Evolutionary conservation across 129 eudicot species (phyloP), one percentile per base, ranked within the genome.

Genomic region (Scalesia atractyloides): DNA sequence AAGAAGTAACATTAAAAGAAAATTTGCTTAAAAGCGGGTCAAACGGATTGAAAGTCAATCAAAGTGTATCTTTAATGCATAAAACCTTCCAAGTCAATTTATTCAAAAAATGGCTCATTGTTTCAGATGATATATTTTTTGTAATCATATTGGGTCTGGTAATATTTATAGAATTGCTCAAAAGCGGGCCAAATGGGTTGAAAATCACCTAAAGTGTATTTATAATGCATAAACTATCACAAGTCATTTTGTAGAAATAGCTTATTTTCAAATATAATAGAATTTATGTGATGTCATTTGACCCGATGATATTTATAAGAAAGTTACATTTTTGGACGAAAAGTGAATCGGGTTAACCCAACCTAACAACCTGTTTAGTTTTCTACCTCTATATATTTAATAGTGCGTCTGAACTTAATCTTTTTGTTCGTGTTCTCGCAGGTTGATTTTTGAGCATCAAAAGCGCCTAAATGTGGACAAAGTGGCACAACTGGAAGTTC

Each of bases 371-470:
- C 37, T 12, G 71, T 54, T 16, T 12, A 14, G 44, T 43, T 66
- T 68, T 7, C 59, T 16, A 68, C 72, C 72, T 47, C 60, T 36
- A 9, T 34, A 15, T n/a, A 34, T 37, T n/a, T 63, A 3, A 36
- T 56, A 70, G 52, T 41, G 48, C 58, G 43, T 60, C 22, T 72
- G 51, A 79, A 46, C 17, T 60, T 52, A 13, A 50, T 33, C 9
- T 71, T 73, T 17, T 67, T 70, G 3, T 60, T 46, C 52, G 68
- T 60, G 37, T 24, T 64, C 68, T 52, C 14, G 24, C 54, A 92
- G 99, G 59, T 72, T 82, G 43, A 79, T 86, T 15, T 94, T 94
- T 65, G 93, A 88, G 82, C 70, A 83, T 43, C 89, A 90, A 68
- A 94, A 90, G 78, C 66, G 82, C 37, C 33, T 73, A 69, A 94